Conservation (phyloP, 2,329 filamentous ascomycete species). For the Alternaria tenuissima region DNA sequence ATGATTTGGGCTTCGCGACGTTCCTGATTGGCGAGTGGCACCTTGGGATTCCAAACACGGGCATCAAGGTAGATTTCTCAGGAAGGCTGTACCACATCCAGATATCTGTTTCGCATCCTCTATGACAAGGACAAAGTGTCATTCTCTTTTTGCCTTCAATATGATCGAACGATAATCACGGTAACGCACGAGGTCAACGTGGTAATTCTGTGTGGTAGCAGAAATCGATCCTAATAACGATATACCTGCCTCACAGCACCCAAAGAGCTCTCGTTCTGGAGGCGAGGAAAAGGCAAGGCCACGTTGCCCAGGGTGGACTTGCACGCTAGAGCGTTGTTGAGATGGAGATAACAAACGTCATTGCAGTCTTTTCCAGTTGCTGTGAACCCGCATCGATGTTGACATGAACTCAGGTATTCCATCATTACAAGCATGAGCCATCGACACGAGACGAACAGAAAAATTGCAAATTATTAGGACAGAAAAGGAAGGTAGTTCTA, state of each 20-base stretch:
- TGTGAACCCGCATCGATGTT: neutral
- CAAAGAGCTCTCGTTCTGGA: neutral
- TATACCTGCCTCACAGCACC: neutral
- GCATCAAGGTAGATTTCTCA: neutral
- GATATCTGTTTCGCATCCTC: neutral
- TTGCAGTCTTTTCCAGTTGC: neutral
- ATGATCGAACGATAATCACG: neutral
- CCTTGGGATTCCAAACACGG: neutral
- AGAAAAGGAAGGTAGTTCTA: conserved; percentile 13
- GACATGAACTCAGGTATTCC: neutral
- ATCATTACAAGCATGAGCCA: neutral
- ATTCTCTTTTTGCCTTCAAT: neutral
- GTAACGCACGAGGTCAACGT: neutral
- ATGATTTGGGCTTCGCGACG: neutral
- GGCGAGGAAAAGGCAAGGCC: neutral
- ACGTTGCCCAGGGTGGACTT: neutral
- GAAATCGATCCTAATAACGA: neutral
- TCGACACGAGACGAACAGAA: neutral
- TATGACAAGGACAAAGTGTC: neutral
- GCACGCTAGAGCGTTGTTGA: neutral
- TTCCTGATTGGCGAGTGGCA: neutral
- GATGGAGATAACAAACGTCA: neutral
- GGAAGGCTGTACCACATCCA: neutral
- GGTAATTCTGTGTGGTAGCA: neutral
- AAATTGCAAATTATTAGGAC: conserved; percentile 6